These are phyloP conservation scores for Neurospora africana DNA, from an alignment of 495 filamentous ascomycete species.

Conservation along the genomic window DNA sequence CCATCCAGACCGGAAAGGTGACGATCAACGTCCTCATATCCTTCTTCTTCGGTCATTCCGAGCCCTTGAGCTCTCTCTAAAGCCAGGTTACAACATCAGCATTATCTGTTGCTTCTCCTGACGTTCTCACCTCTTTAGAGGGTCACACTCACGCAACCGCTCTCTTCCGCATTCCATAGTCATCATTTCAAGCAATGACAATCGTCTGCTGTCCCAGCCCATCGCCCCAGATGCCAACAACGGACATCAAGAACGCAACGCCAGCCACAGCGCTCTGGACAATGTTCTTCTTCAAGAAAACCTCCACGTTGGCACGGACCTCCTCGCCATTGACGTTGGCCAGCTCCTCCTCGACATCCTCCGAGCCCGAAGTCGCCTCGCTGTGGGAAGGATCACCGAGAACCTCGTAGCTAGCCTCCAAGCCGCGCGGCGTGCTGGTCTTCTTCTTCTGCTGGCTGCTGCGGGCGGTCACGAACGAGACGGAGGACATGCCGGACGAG, in stretches of 20 bases:
- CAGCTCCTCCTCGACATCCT: slow-evolving; percentile 29
- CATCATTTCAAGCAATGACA: not conserved
- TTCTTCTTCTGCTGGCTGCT: slow-evolving; percentile 14
- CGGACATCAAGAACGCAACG: slow-evolving; percentile 59
- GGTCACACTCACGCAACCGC: not conserved
- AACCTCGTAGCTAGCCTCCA: slow-evolving; percentile 58
- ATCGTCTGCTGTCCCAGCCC: slow-evolving; percentile 26
- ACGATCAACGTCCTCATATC: not conserved
- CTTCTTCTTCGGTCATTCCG: not conserved
- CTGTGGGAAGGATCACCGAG: slow-evolving; percentile 34
- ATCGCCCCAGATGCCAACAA: slow-evolving; percentile 88
- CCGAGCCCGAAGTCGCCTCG: slow-evolving; percentile 31
- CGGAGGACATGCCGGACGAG: slow-evolving; percentile 8
- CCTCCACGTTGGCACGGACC: slow-evolving; percentile 58
- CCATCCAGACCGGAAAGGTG: not conserved
- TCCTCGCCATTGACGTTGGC: slow-evolving; percentile 69
- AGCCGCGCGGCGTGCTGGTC: slow-evolving; percentile 13
- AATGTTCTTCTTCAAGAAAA: slow-evolving; percentile 50
- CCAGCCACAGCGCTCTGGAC: slow-evolving; percentile 51
- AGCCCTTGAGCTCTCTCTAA: not conserved
- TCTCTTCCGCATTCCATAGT: not conserved
- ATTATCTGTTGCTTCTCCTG: not conserved
- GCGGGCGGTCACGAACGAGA: slow-evolving; percentile 6
- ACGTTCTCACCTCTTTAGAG: not conserved
- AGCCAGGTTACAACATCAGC: not conserved